Evolutionary conservation across 345 rosid species (phyloP).

Genomic region (Gossypium thurberi): DNA sequence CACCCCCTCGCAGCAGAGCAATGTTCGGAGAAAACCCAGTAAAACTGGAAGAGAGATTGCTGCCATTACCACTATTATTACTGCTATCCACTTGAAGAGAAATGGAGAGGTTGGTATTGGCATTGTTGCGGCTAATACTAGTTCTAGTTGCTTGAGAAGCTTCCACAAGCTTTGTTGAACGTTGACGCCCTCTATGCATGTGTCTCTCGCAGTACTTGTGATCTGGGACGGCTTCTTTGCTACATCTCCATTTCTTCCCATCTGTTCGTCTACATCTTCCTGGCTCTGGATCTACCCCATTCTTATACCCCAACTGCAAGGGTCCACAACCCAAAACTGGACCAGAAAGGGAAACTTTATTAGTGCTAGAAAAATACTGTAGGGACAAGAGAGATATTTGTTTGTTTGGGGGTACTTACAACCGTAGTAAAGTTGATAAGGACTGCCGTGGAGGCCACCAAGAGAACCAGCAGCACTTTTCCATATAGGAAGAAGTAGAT

Average conservation of each 20-base stretch:
- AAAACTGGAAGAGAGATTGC: slow-evolving; percentile 6
- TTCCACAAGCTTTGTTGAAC: slow-evolving; percentile 54
- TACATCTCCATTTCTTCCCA: slow-evolving; percentile 59
- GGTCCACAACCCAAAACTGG: slow-evolving; percentile 19
- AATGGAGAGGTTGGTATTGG: slow-evolving; percentile 32
- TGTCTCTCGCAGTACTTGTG: slow-evolving; percentile 52
- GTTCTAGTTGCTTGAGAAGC: slow-evolving; percentile 16
- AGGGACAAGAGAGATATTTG: background rate
- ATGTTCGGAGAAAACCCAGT: slow-evolving; percentile 3
- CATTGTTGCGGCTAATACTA: background rate
- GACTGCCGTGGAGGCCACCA: slow-evolving; percentile 13
- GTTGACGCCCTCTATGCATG: slow-evolving; percentile 43
- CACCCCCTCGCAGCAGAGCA: background rate
- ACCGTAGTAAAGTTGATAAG: slow-evolving; percentile 27
- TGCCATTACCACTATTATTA: background rate
- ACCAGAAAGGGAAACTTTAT: background rate
- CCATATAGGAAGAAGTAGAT: slow-evolving; percentile 42
- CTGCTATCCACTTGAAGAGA: slow-evolving; percentile 17
- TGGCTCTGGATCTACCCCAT: slow-evolving; percentile 36
- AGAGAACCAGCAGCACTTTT: slow-evolving; percentile 28
- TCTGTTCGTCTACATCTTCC: slow-evolving; percentile 55
- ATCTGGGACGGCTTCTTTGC: slow-evolving; percentile 35
- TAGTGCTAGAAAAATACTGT: background rate
- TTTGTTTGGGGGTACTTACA: slow-evolving; percentile 24
- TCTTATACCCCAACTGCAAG: slow-evolving; percentile 20